Percentiles rank a stretch among this genome's conserved stretches.
Conservation (phyloP, 1,284 basidiomycete genomes). For the Austroboletus niveus region DNA sequence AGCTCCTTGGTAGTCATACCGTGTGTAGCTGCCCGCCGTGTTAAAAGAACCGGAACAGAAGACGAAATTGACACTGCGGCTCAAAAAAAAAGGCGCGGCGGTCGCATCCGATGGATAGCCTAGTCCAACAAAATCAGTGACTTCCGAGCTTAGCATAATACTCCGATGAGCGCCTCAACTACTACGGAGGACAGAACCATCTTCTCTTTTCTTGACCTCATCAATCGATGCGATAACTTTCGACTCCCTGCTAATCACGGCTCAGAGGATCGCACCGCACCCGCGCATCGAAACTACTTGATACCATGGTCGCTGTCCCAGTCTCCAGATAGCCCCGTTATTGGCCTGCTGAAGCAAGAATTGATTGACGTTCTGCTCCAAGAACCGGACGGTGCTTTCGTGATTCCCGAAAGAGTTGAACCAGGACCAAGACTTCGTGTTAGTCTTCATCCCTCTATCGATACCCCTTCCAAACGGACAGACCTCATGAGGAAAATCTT, state of each 20-base stretch:
- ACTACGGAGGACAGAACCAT: background rate
- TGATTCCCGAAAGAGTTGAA: conserved; percentile 32
- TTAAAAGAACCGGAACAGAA: too few species aligned
- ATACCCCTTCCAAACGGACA: conserved; percentile 57
- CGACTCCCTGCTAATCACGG: conserved; percentile 30
- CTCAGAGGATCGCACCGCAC: conserved; percentile 14
- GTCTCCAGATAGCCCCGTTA: conserved; percentile 46
- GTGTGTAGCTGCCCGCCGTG: too few species aligned
- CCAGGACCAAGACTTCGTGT: conserved; percentile 36
- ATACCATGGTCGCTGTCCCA: conserved; percentile 52
- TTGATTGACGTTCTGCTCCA: conserved; percentile 51
- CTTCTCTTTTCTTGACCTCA: conserved; percentile 53
- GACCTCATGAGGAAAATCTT: conserved; percentile 59
- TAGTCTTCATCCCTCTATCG: conserved; percentile 51
- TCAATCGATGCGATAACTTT: conserved; percentile 67
- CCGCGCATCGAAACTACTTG: conserved; percentile 42
- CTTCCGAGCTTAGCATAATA: too few species aligned
- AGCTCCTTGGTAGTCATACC: too few species aligned
- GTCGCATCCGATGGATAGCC: too few species aligned
- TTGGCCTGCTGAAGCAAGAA: conserved; percentile 62
- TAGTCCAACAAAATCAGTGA: too few species aligned
- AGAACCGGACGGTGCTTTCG: conserved; percentile 47
- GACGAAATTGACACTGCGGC: too few species aligned
- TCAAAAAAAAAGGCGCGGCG: too few species aligned
- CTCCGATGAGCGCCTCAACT: too few species aligned